phyloP scores from a whole-genome alignment of 2,329 filamentous ascomycete genomes.

The Coniochaeta hoffmannii region DNA sequence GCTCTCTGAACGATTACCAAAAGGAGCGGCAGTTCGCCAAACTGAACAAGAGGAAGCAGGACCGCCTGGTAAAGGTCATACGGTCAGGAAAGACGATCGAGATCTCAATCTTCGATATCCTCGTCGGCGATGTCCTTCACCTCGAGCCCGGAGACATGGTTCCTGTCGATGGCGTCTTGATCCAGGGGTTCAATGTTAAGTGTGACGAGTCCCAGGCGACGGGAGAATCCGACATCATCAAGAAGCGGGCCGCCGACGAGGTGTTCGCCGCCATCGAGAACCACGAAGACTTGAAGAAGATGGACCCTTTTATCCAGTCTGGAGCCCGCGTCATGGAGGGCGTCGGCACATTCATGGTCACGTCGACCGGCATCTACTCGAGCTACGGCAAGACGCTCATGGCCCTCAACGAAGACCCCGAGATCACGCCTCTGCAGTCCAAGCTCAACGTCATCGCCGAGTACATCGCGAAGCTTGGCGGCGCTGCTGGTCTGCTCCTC shows the following conservation, averaged over 20 bases:
- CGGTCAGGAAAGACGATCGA: slow-evolving; percentile 65
- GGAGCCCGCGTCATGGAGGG: slow-evolving; percentile 72
- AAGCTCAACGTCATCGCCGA: slow-evolving; percentile 70
- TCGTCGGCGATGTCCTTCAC: slow-evolving; percentile 63
- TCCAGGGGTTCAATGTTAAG: slow-evolving; percentile 66
- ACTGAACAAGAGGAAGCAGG: slow-evolving; percentile 72
- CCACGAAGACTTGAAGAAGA: slow-evolving; percentile 58
- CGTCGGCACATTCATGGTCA: slow-evolving; percentile 66
- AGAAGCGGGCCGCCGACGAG: slow-evolving; percentile 59
- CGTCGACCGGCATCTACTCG: slow-evolving; percentile 65
- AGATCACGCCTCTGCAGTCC: slow-evolving; percentile 69
- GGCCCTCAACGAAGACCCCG: slow-evolving; percentile 64
- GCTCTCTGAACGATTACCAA: slow-evolving; percentile 72
- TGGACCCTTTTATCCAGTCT: slow-evolving; percentile 82
- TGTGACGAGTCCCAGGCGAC: slow-evolving; percentile 74
- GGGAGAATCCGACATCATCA: slow-evolving; percentile 71
- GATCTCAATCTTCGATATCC: slow-evolving; percentile 60
- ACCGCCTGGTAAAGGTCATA: slow-evolving; percentile 63
- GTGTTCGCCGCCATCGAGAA: slow-evolving; percentile 64
- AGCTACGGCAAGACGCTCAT: slow-evolving; percentile 71
- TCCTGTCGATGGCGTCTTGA: slow-evolving; percentile 66
- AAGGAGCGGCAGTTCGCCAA: slow-evolving; percentile 76
- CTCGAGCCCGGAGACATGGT: slow-evolving; percentile 71
- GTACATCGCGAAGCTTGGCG: slow-evolving; percentile 71
- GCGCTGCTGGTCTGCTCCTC: slow-evolving; percentile 67